Conservation (phyloP, 768 basidiomycete genomes). For the Boletus rubroflammeus region DNA sequence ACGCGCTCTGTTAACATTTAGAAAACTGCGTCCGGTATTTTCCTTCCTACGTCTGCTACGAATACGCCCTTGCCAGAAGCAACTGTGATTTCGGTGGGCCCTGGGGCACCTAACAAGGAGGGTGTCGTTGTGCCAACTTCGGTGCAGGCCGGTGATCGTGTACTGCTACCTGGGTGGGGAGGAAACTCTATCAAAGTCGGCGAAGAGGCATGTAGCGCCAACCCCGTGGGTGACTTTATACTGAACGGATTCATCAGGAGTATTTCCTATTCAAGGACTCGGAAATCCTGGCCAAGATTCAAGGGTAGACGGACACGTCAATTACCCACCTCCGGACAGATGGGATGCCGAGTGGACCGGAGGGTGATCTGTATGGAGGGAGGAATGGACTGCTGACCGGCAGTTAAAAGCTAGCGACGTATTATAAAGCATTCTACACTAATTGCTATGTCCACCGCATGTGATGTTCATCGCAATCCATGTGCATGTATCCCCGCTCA, state of each 20-base stretch:
- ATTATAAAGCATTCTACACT: constrained; percentile 13
- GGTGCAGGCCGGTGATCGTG: constrained; percentile 88
- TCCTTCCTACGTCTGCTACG: constrained; percentile 90
- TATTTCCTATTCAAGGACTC: constrained; percentile 92
- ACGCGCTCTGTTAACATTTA: constrained; percentile 28
- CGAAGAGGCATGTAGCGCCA: constrained; percentile 69
- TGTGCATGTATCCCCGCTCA: constrained; percentile 30
- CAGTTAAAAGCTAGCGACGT: constrained; percentile 7
- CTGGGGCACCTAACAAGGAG: constrained; percentile 88
- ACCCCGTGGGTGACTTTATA: not conserved
- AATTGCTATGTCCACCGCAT: constrained; percentile 24
- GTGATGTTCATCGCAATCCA: constrained; percentile 21
- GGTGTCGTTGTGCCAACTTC: constrained; percentile 68
- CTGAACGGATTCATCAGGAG: constrained; percentile 52
- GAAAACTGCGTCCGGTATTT: constrained; percentile 98
- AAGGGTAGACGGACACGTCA: constrained; percentile 56
- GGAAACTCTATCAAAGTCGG: constrained; percentile 95
- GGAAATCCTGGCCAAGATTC: constrained; percentile 95
- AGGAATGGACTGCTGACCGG: not conserved
- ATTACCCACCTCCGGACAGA: not conserved
- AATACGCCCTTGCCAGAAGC: constrained; percentile 90
- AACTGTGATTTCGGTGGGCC: constrained; percentile 93
- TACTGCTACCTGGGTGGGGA: constrained; percentile 94
- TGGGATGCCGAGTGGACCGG: not conserved
- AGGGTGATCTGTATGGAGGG: not conserved